A percentile compares a stretch with the other conserved stretches of the same genome.
Evolutionary conservation across 129 eudicot species (phyloP).

Genomic region (Gnaphalium uliginosum): DNA sequence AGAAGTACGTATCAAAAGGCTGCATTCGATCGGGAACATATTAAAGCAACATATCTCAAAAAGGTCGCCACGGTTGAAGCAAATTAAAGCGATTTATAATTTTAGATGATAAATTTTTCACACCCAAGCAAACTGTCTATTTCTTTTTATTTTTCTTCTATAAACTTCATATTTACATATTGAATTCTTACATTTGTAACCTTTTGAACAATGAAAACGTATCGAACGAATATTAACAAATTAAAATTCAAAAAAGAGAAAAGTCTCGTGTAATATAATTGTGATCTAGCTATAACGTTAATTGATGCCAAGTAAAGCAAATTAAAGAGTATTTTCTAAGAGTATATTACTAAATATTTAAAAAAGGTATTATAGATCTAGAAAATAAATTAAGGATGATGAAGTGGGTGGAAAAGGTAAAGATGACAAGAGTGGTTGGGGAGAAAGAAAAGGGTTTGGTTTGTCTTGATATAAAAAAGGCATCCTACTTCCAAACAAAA

Average conservation of each 20-base stretch:
- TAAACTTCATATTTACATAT: too few species aligned
- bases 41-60: background rate
- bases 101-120: background rate
- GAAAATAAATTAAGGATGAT: slow-evolving; percentile 11
- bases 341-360: too few species aligned
- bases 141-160: background rate
- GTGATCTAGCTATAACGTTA: background rate
- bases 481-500: slow-evolving; percentile 42
- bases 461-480: slow-evolving; percentile 45
- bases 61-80: background rate
- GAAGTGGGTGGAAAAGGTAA: slow-evolving; percentile 45
- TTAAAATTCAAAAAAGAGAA: background rate
- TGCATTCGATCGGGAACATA: background rate
- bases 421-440: slow-evolving; percentile 48
- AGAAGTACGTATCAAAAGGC: background rate
- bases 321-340: too few species aligned
- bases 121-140: background rate
- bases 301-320: background rate
- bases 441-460: slow-evolving; percentile 39
- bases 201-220: too few species aligned
- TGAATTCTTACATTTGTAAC: too few species aligned
- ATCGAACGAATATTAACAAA: background rate
- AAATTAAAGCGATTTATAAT: background rate
- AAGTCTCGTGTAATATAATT: background rate
- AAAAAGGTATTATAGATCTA: slow-evolving; percentile 3